Evolutionary conservation across 371 early-diverging fungal genomes (phyloP).

Genomic region (Rhizopus stolonifer): DNA sequence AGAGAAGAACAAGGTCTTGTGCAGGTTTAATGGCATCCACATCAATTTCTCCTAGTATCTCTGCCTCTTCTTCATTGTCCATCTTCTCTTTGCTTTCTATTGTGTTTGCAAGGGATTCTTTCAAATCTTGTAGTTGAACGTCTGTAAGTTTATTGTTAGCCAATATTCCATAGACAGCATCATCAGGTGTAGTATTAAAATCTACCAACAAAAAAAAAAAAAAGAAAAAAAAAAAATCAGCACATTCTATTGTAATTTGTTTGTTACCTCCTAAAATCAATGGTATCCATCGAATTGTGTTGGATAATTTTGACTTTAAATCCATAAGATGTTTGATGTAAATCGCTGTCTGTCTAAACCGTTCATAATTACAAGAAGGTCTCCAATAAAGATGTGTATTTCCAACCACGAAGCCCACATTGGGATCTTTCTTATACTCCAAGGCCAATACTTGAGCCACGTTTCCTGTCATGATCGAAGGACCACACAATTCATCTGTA

Average conservation of each 20-base stretch:
- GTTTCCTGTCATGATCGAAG: conserved; percentile 55
- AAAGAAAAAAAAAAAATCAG: too few relatives aligned
- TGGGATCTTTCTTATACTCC: conserved; percentile 16
- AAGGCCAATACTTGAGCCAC: conserved; percentile 50
- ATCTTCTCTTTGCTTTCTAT: not conserved
- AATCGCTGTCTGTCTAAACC: conserved; percentile 49
- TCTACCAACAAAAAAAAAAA: conserved; percentile 26
- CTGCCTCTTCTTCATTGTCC: conserved; percentile 10
- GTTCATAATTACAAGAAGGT: conserved; percentile 58
- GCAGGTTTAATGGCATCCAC: not conserved
- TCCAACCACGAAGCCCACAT: conserved; percentile 31
- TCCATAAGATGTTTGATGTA: conserved; percentile 24
- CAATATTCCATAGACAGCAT: conserved; percentile 41
- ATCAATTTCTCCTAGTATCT: conserved; percentile 1
- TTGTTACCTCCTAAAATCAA: conserved; percentile 31
- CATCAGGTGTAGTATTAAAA: conserved; percentile 57
- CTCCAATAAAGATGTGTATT: conserved; percentile 60
- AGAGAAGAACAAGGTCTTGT: conserved; percentile 15
- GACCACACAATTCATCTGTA: conserved; percentile 31
- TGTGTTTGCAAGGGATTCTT: conserved; percentile 18
- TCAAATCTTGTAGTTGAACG: conserved; percentile 21
- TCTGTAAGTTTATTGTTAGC: conserved; percentile 15
- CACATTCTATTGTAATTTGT: too few relatives aligned
- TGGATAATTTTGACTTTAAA: conserved; percentile 13
- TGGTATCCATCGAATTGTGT: conserved; percentile 21